phyloP scores from a whole-genome alignment of 1,284 basidiomycete genomes.

The Ganoderma boninense region DNA sequence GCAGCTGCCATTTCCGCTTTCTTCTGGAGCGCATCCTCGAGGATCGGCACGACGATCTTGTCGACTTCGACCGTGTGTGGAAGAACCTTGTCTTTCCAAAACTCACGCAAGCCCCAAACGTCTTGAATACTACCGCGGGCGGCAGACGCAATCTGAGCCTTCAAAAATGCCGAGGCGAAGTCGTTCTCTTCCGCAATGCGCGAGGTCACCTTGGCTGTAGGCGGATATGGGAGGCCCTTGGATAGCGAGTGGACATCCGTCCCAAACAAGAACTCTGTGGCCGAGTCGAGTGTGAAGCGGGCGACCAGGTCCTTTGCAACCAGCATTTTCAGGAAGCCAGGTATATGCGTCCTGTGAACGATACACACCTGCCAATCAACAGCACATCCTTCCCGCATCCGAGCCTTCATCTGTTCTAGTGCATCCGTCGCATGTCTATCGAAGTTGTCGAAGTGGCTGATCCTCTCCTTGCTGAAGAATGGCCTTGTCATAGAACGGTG shows the following conservation, averaged over 20 bases:
- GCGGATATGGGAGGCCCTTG: slow-evolving; percentile 40
- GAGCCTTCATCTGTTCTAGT: slow-evolving; percentile 42
- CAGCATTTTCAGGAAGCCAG: not conserved
- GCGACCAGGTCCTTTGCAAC: slow-evolving; percentile 42
- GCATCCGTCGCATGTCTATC: slow-evolving; percentile 44
- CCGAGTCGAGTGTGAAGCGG: slow-evolving; percentile 49
- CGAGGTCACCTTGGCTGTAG: slow-evolving; percentile 25
- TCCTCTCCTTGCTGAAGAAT: too few relatives aligned
- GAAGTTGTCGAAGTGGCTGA: slow-evolving; percentile 60
- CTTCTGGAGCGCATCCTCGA: slow-evolving; percentile 53
- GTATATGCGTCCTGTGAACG: not conserved
- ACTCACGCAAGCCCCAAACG: slow-evolving; percentile 60
- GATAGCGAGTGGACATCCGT: slow-evolving; percentile 44
- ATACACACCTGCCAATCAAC: slow-evolving; percentile 57
- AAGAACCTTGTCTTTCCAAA: slow-evolving; percentile 52
- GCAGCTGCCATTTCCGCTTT: slow-evolving; percentile 30
- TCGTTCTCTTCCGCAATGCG: slow-evolving; percentile 38
- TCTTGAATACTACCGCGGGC: slow-evolving; percentile 43
- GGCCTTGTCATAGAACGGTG: too few relatives aligned
- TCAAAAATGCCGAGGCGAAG: slow-evolving; percentile 38
- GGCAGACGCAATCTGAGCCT: slow-evolving; percentile 48
- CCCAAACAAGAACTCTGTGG: slow-evolving; percentile 51
- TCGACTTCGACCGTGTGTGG: slow-evolving; percentile 57
- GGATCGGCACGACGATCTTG: slow-evolving; percentile 58
- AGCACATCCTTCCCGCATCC: slow-evolving; percentile 52